These are phyloP conservation scores for Tarenaya hassleriana DNA, from an alignment of 345 rosid species.

Conservation along the genomic window DNA sequence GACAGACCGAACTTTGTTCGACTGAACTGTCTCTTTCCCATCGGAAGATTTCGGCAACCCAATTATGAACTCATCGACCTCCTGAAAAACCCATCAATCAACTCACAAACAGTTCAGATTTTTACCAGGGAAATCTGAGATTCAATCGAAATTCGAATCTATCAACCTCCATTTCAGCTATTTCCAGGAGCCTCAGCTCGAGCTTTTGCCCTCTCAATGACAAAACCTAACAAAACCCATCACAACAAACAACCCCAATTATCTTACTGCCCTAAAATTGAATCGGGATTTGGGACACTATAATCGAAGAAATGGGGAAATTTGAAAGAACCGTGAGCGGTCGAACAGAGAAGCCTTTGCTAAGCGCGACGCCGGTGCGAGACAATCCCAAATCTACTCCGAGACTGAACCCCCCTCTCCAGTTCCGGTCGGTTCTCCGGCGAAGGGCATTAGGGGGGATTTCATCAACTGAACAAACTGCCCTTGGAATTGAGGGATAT, in stretches of 20 bases:
- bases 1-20: conserved; percentile 75
- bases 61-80: conserved; percentile 76
- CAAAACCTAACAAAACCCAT: conserved; percentile 43
- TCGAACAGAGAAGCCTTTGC: conserved; percentile 70
- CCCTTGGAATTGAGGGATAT: conserved; percentile 15
- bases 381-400: conserved; percentile 82
- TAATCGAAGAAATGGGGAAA: background rate
- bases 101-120: background rate
- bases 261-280: background rate
- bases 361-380: conserved; percentile 72
- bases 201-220: conserved; percentile 78
- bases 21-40: conserved; percentile 74
- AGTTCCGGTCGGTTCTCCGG: conserved; percentile 45
- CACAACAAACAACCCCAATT: background rate
- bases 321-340: conserved; percentile 53
- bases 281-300: background rate
- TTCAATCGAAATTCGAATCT: background rate
- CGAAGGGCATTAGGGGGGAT: conserved; percentile 70
- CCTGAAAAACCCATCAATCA: conserved; percentile 30
- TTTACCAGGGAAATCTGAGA: background rate
- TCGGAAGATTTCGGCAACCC: conserved; percentile 79
- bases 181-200: conserved; percentile 51
- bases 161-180: conserved; percentile 77
- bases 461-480: conserved; percentile 35
- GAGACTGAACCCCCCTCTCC: conserved; percentile 88